phyloP scores from a whole-genome alignment of 2,329 filamentous ascomycete genomes.

The Claviceps monticola region DNA sequence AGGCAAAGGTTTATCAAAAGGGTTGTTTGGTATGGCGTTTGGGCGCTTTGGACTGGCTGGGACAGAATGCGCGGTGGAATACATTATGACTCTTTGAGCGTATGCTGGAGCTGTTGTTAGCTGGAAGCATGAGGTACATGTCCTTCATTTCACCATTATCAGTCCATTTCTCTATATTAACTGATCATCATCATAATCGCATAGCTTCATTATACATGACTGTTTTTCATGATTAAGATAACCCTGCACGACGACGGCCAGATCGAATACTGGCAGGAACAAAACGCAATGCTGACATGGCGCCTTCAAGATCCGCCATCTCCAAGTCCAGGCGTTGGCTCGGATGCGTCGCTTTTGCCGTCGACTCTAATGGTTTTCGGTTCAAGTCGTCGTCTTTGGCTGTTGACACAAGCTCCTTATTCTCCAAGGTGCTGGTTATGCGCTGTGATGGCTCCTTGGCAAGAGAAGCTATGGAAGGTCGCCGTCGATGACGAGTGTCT shows the following conservation, averaged over 20 bases:
- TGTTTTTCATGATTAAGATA: constrained; percentile 29
- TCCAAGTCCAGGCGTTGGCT: constrained; percentile 27
- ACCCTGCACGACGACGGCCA: constrained; percentile 42
- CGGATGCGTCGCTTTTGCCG: constrained; percentile 8
- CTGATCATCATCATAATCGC: constrained; percentile 17
- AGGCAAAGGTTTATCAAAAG: background rate
- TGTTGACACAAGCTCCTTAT: constrained; percentile 4
- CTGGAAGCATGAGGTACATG: constrained; percentile 20
- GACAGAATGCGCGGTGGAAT: background rate
- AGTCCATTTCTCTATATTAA: constrained; percentile 14
- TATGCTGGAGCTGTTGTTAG: background rate
- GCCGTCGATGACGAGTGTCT: constrained; percentile 32
- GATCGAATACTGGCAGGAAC: constrained; percentile 55
- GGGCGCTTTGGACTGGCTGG: constrained; percentile 4
- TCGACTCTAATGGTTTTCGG: constrained; percentile 8
- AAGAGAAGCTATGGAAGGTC: constrained; percentile 28
- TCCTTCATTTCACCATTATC: constrained; percentile 19
- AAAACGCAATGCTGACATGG: constrained; percentile 61
- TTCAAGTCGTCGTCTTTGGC: constrained; percentile 8
- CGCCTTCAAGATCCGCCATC: constrained; percentile 49
- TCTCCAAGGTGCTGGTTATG: constrained; percentile 19
- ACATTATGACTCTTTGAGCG: background rate
- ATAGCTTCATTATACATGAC: constrained; percentile 8
- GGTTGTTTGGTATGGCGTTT: constrained; percentile 6
- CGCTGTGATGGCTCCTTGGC: constrained; percentile 19